Base-by-base conservation (phyloP, 2,329 filamentous ascomycete genomes). In the Colletotrichum sp. region DNA sequence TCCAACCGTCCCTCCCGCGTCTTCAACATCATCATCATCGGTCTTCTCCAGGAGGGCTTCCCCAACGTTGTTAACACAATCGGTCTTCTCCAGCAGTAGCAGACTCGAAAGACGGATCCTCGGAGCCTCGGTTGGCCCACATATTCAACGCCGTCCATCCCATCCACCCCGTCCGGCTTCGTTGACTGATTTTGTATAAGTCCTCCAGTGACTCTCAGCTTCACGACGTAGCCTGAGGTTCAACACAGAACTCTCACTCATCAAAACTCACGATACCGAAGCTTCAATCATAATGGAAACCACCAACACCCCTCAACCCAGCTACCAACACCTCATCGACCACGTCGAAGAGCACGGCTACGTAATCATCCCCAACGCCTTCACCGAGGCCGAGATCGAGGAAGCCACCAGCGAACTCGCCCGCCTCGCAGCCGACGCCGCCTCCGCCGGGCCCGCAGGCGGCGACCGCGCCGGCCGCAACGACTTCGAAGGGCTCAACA, bases 401-500 rank as follows among this genome's bases (percentile, higher is more conserved):
- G 75, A 79, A 12, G 79, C 80, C 3, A 77, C 77, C 36, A 61
- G 28, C 4, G 79, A 80, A 34, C 43, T 80, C 18, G 48, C 60
- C 10, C 82, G 82, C 4, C 75, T 86, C 60, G 66, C 62, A 4
- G 26, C 60, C 6, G 48, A 66, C 5, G 56, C 68, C 3, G 36
- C 55, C n/a, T 60, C 68, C 3, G 78, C 81, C n/a, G 83, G 83
- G 5, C 78, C 80, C 7, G 77, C 79, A 8, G 79, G 80, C 5
- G 61, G 76, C 24, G 75, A 62, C 24, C 65, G 34, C 4, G 34
- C 52, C 28, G 84, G 84, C 6, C 83, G 84, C 30, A 84, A 84
- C 77, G 62, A 77, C 24, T 86, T 86, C 72, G 84, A 86, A 68
- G 84, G 84, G 2, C 75, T 79, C 66, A 81, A 80, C 28, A 86